phyloP scores from a whole-genome alignment of 768 basidiomycete species.

The Leccinum sublutescens region DNA sequence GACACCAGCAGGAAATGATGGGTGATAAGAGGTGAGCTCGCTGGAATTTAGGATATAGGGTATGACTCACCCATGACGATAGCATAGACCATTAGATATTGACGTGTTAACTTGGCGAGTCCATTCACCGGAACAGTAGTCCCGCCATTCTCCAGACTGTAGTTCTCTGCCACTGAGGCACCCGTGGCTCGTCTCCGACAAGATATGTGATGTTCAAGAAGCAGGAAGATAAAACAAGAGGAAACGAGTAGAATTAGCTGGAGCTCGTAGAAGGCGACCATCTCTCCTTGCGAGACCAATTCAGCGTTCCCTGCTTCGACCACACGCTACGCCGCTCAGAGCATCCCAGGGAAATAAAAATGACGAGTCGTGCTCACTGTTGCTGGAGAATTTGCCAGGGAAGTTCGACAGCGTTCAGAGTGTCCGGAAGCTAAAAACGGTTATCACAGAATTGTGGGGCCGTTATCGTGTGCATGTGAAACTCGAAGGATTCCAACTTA shows the following conservation, averaged over 20 bases:
- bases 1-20: neutral
- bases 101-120: slow-evolving; percentile 38
- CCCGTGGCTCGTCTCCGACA: slow-evolving; percentile 22
- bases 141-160: slow-evolving; percentile 33
- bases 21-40: slow-evolving; percentile 1
- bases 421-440: neutral
- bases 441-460: neutral
- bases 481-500: neutral
- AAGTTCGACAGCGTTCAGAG: neutral
- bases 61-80: slow-evolving; percentile 66
- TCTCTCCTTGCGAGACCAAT: slow-evolving; percentile 5
- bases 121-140: slow-evolving; percentile 20
- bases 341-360: neutral
- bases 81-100: slow-evolving; percentile 66
- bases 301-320: neutral
- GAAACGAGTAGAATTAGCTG: slow-evolving; percentile 37
- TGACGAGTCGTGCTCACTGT: slow-evolving; percentile 6
- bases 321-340: neutral
- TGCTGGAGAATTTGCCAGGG: slow-evolving; percentile 2
- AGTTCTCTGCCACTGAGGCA: slow-evolving; percentile 21
- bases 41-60: neutral
- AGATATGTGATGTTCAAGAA: slow-evolving; percentile 34
- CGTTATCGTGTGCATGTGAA: neutral
- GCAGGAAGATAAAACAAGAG: slow-evolving; percentile 35
- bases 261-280: slow-evolving; percentile 41